phyloP scores from a whole-genome alignment of 495 filamentous ascomycete genomes.

The Penicillium cataractarum region DNA sequence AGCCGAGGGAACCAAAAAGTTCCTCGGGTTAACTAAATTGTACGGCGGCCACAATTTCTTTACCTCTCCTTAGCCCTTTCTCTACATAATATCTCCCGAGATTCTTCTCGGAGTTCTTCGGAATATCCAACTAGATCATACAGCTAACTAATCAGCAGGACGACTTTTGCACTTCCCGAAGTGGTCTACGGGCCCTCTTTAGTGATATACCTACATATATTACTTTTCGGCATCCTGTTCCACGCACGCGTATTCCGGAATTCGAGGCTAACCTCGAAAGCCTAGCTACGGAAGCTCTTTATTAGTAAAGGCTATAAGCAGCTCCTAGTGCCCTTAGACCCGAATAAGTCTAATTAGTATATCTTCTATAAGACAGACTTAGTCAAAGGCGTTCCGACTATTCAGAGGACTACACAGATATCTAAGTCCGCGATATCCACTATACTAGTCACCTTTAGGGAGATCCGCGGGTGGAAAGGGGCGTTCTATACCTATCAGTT shows the following conservation, averaged over 20 bases:
- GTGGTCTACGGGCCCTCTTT: constrained; percentile 6
- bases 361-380: constrained; percentile 15
- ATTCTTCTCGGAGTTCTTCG: too few species aligned
- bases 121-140: too few species aligned
- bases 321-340: constrained; percentile 20
- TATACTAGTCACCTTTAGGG: neutral
- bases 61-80: too few species aligned
- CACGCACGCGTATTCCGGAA: constrained; percentile 16
- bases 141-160: too few species aligned
- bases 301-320: constrained; percentile 15
- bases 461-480: neutral
- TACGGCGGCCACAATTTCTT: too few species aligned
- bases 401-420: neutral
- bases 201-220: constrained; percentile 21
- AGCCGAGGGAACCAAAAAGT: too few species aligned
- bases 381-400: neutral
- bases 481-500: constrained; percentile 2
- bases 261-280: constrained; percentile 21
- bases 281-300: constrained; percentile 21
- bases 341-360: constrained; percentile 24
- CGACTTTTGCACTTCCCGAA: too few species aligned
- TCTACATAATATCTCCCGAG: too few species aligned
- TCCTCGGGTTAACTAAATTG: too few species aligned
- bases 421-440: neutral
- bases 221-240: constrained; percentile 28